A percentile compares a stretch with the other conserved stretches of the same genome.
phyloP scores from a whole-genome alignment of 1,284 basidiomycete species.

The Naganishia sp. region DNA sequence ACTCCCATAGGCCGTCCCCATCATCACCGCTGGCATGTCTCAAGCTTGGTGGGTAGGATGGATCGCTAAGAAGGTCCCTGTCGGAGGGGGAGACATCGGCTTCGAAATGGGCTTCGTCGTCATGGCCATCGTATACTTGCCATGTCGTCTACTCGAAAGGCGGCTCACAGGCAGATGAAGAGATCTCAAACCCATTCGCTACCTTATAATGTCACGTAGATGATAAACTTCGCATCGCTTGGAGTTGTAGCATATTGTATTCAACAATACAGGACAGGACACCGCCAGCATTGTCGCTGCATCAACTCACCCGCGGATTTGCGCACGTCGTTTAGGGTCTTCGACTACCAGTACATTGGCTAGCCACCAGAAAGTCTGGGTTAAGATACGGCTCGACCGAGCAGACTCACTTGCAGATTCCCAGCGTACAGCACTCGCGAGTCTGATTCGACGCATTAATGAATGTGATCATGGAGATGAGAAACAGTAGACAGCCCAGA shows the following conservation, averaged over 20 bases:
- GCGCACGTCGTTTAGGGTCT: neutral
- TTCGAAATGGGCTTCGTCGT: constrained; percentile 44
- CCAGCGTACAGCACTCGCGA: neutral
- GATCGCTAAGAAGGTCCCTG: constrained; percentile 48
- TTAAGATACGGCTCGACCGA: neutral
- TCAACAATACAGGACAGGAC: constrained; percentile 6
- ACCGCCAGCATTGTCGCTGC: neutral
- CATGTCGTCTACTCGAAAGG: constrained; percentile 47
- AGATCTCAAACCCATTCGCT: no score
- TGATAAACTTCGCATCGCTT: no score
- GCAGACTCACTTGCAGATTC: constrained; percentile 18
- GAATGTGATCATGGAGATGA: constrained; percentile 16
- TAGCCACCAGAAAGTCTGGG: neutral
- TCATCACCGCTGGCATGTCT: constrained; percentile 49
- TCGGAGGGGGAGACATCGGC: constrained; percentile 47
- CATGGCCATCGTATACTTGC: constrained; percentile 42
- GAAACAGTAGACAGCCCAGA: neutral
- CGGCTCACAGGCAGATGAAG: constrained; percentile 43
- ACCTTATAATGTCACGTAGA: no score
- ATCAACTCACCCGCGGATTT: neutral
- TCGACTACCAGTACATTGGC: neutral
- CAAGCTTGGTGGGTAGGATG: constrained; percentile 54
- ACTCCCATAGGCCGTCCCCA: constrained; percentile 44
- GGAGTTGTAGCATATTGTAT: constrained; percentile 21
- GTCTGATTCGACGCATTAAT: constrained; percentile 7